phyloP scores from a whole-genome alignment of 164 flowering plant species.

The Warburgia ugandensis region DNA sequence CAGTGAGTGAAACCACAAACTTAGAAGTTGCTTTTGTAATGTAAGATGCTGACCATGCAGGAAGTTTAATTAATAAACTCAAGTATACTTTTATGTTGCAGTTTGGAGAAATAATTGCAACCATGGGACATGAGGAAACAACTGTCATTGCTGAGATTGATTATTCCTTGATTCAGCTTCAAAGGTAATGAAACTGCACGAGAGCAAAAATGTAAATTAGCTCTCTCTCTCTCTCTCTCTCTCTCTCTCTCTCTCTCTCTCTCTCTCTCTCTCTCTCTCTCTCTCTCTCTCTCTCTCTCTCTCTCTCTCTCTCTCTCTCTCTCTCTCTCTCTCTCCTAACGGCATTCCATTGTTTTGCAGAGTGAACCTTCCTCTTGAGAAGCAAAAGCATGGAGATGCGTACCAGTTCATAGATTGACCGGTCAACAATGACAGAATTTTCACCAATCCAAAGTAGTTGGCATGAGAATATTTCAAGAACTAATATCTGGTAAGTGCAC shows the following conservation, averaged over 20 bases:
- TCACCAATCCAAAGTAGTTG: too few species aligned
- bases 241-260: conserved; percentile 2
- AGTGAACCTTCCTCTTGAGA: conserved; percentile 20
- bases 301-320: too few species aligned
- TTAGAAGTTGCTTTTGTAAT: neutral
- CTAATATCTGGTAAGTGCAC: too few species aligned
- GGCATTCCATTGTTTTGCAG: conserved; percentile 16
- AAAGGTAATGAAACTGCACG: conserved; percentile 16
- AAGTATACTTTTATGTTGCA: conserved; percentile 7
- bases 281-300: conserved; percentile 4
- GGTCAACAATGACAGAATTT: too few species aligned
- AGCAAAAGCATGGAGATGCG: conserved; percentile 25
- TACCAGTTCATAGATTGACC: conserved; percentile 28
- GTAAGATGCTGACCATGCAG: neutral
- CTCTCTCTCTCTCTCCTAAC: too few species aligned
- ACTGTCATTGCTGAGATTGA: conserved; percentile 36
- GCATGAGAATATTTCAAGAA: too few species aligned
- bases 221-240: neutral
- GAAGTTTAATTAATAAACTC: neutral
- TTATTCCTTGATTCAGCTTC: conserved; percentile 21
- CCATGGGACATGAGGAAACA: conserved; percentile 30
- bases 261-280: conserved; percentile 8
- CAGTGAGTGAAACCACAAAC: conserved; percentile 14
- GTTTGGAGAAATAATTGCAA: conserved; percentile 37
- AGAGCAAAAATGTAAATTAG: neutral